A percentile compares a stretch with the other conserved stretches of the same genome.
Evolutionary conservation across 257 asterid genomes (phyloP).

Genomic region (Sherardia arvensis): DNA sequence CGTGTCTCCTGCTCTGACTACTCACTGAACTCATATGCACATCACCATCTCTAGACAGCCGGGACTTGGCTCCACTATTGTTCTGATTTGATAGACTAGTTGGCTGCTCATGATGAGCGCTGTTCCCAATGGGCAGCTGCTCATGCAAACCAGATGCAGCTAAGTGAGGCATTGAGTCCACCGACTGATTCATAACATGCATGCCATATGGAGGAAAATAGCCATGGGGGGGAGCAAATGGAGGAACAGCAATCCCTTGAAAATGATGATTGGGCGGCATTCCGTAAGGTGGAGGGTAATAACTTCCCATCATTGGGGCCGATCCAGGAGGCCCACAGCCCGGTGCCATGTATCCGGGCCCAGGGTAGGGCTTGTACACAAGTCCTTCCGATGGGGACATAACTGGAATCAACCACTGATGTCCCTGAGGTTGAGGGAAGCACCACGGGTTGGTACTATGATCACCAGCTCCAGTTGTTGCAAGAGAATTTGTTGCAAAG

Average conservation of each 20-base stretch:
- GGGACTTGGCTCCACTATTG: constrained; percentile 13
- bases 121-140: constrained; percentile 21
- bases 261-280: constrained; percentile 29
- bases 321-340: constrained; percentile 28
- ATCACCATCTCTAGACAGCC: constrained; percentile 29
- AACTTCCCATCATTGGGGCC: constrained; percentile 32
- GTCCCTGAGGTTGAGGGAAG: constrained; percentile 49
- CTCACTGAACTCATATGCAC: constrained; percentile 59
- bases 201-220: constrained; percentile 48
- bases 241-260: constrained; percentile 29
- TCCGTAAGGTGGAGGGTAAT: constrained; percentile 39
- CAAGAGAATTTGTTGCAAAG: constrained; percentile 17
- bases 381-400: constrained; percentile 93
- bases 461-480: constrained; percentile 23
- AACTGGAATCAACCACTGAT: constrained; percentile 81
- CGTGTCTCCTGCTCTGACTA: constrained; percentile 34
- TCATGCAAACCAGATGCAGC: constrained; percentile 14
- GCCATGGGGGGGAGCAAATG: constrained; percentile 27
- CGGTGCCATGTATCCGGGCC: constrained; percentile 35
- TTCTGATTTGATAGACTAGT: constrained; percentile 19
- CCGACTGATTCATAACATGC: constrained; percentile 37
- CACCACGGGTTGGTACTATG: constrained; percentile 25
- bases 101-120: constrained; percentile 15
- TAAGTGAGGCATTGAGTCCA: constrained; percentile 26
- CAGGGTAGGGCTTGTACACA: constrained; percentile 75